A percentile compares a stretch with the other conserved stretches of the same genome.
Conservation (phyloP, 2,329 filamentous ascomycete genomes). For the Orbilia blumenaviensis region DNA sequence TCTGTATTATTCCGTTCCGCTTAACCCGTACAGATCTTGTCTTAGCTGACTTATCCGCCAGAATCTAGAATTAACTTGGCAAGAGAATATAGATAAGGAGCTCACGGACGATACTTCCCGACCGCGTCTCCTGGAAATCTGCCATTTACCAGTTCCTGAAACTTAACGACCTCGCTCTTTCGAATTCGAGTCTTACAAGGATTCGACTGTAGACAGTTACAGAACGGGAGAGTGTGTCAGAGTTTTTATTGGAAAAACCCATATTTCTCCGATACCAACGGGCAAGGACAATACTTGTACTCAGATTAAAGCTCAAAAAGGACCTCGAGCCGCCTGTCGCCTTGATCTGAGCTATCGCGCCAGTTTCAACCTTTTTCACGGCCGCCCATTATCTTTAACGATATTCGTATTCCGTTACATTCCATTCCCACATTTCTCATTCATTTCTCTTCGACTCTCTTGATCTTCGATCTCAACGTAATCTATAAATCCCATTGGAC, state of each 20-base stretch:
- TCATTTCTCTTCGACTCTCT: constrained; percentile 3
- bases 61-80: constrained; percentile 27
- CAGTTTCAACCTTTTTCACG: constrained; percentile 33
- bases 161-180: constrained; percentile 11
- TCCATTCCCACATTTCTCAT: neutral
- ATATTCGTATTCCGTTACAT: constrained; percentile 29
- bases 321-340: constrained; percentile 37
- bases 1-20: constrained; percentile 10
- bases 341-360: constrained; percentile 17
- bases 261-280: constrained; percentile 13
- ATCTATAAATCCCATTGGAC: neutral
- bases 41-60: constrained; percentile 39
- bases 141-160: constrained; percentile 15
- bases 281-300: neutral
- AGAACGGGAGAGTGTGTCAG: neutral
- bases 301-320: neutral
- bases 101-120: constrained; percentile 26
- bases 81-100: constrained; percentile 25
- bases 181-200: constrained; percentile 27
- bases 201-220: constrained; percentile 26
- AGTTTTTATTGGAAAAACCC: constrained; percentile 15
- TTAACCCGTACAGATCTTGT: constrained; percentile 16
- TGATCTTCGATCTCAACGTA: neutral
- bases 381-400: constrained; percentile 29
- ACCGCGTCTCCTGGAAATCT: constrained; percentile 9